Percentiles rank a stretch among this genome's conserved stretches.
These are phyloP conservation scores for Coniella lustricola DNA, from an alignment of 2,329 filamentous ascomycete species.

Conservation along the genomic window DNA sequence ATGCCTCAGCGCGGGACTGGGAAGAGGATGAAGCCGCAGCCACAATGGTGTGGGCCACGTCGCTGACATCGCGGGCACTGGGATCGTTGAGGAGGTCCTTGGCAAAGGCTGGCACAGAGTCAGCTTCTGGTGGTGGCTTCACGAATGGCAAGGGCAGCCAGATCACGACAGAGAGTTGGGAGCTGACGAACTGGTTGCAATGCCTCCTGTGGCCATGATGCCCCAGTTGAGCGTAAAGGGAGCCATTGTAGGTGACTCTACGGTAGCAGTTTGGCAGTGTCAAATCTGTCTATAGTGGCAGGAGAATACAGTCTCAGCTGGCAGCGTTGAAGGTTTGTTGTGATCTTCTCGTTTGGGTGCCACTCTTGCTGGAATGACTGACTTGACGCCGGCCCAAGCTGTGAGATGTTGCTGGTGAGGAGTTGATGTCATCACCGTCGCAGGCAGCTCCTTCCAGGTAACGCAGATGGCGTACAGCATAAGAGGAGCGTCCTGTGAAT, in stretches of 20 bases:
- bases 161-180: background rate
- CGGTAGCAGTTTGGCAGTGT: background rate
- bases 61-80: conserved; percentile 57
- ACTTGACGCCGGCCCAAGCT: background rate
- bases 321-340: background rate
- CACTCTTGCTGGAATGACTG: background rate
- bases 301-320: background rate
- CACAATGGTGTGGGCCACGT: conserved; percentile 69
- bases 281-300: background rate
- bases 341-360: background rate
- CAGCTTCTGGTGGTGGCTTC: background rate
- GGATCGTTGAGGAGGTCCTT: conserved; percentile 75
- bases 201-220: conserved; percentile 54
- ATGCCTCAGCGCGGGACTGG: conserved; percentile 59
- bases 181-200: conserved; percentile 30
- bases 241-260: conserved; percentile 27
- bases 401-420: background rate
- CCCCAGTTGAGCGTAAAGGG: conserved; percentile 50
- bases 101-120: conserved; percentile 48
- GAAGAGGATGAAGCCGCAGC: conserved; percentile 77
- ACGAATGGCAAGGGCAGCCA: background rate
- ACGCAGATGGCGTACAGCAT: conserved; percentile 23
- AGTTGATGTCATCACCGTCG: background rate
- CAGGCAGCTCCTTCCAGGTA: background rate
- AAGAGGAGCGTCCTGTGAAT: conserved; percentile 6